phyloP scores from a whole-genome alignment of 768 basidiomycete species.

The Russula sp. region DNA sequence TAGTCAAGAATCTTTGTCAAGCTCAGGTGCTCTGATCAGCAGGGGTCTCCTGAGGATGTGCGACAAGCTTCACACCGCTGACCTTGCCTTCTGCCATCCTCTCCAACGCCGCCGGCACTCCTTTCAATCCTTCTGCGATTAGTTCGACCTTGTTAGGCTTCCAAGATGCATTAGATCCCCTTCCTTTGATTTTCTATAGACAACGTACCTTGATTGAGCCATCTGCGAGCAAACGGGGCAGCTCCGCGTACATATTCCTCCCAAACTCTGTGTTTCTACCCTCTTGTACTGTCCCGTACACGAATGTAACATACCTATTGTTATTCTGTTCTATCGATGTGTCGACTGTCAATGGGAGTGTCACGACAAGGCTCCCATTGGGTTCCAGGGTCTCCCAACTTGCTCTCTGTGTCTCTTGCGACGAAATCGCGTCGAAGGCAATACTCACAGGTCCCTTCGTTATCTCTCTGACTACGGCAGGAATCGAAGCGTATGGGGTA shows the following conservation, averaged over 20 bases:
- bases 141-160: conserved; percentile 28
- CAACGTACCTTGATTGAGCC: conserved; percentile 18
- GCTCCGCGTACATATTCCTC: conserved; percentile 2
- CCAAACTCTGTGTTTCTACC: conserved; percentile 3
- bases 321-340: not conserved
- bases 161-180: not conserved
- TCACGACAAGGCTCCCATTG: conserved; percentile 16
- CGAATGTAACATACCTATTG: not conserved
- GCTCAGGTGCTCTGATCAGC: not conserved
- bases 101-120: conserved; percentile 25
- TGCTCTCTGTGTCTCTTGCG: conserved; percentile 13
- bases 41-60: conserved; percentile 5
- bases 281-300: not conserved
- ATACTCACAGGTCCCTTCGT: conserved; percentile 12
- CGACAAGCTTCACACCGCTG: conserved; percentile 28
- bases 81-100: conserved; percentile 22
- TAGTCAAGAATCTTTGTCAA: too few species aligned
- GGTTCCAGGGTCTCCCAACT: conserved; percentile 20
- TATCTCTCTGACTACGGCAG: conserved; percentile 18
- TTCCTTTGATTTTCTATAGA: not conserved
- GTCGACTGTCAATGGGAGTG: not conserved
- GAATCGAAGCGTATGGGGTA: conserved; percentile 3
- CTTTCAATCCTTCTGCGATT: conserved; percentile 25
- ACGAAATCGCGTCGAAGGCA: conserved; percentile 22
- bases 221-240: conserved; percentile 9